Evolutionary conservation across 139 green algal species (phyloP), one percentile per base, ranked within the genome.

Genomic region (Deuterostichococcus epilithicus): DNA sequence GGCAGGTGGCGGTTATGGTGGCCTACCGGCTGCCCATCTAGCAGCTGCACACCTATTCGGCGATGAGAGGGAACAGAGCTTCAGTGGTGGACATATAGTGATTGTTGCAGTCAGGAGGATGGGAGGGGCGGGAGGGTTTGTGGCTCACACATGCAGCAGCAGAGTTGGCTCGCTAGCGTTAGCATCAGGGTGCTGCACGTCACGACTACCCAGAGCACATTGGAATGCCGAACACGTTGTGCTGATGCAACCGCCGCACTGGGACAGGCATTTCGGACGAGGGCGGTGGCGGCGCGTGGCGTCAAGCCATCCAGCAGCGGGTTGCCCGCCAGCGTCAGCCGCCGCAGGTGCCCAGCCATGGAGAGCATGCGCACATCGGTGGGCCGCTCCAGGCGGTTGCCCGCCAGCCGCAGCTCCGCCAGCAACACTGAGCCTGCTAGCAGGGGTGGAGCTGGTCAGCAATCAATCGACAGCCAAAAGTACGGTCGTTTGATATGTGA

Each of bases 261-360:
- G 26, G 52, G 52, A 20, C 52, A 63, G 52, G 52, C 52, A 20
- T 63, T 63, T 13, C 52, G 52, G 18, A 63, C 52, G 13, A 63
- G 52, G 13, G 52, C 52, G 52, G 52, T 20, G 52, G 52, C 52
- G 18, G 52, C 52, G 10, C 52, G 52, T 3, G 52, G 52, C 52
- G 52, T 28, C 52, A 63, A 20, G 52, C 20, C 52, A 63, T 75
- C 60, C 38, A 92, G 68, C 70, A 90, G 39, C 5, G 86, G 85
- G 65, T 93, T 93, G 65, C 85, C 85, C 8, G 73, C 86, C 35
- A 90, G 70, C 30, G 86, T 73, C 67, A 87, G 72, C 70, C 90
- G 86, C 65, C 75, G 59, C 67, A 93, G 68, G 1, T 30, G 34
- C 18, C 13, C 13, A 3, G 20, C 13, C 10, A 63, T 20, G 18